Base-by-base conservation (phyloP, 2,329 filamentous ascomycete species). In the Leptosphaerulina australis region DNA sequence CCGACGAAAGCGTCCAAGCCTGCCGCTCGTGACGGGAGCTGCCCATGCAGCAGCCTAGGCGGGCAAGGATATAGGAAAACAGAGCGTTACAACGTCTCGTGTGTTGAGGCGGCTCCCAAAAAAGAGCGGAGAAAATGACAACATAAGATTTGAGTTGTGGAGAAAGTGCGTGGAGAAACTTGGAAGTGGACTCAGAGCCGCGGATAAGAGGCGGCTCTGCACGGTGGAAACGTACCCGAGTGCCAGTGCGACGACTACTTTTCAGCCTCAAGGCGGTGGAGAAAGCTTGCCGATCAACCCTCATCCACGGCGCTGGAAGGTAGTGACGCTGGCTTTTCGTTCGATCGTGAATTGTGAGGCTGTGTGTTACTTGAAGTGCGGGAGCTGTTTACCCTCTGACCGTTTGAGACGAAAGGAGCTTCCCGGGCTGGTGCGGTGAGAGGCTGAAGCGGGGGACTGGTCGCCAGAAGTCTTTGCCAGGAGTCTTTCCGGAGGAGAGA, bases 261-360 rank as follows among this genome's bases (percentile, higher is more conserved):
- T 70, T 70, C 61, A 69, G 67, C 67, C 67, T 70, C 68, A 70
- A 67, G 62, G 58, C 58, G 62, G 68, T 69, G 69, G 66, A 64
- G 60, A 62, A 58, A 48, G 60, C 50, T 50, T 61, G 69, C 66
- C 69, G 66, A 70, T 70, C 63, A 56, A 25, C 45, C 30, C 39
- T 44, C 53, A 59, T 57, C 38, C 39, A 43, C 48, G 38, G 43
- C 35, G 41, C 36, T 25, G 30, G 41, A 20, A 18, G 36, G 15
- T 33, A 34, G 43, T 7, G 12, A 36, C 25, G 34, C 21, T 50
- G 33, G 38, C n/a, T 17, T 31, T 41, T 36, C 28, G 45, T 34
- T 50, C 35, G 46, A 11, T n/a, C n/a, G 47, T 26, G 30, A 17
- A 30, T 34, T 20, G 48, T 41, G 48, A 50, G 48, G 30, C 48